Base-by-base conservation (phyloP, 192 early-diverging fungal species). In the Rhizoclosmatium sp. region DNA sequence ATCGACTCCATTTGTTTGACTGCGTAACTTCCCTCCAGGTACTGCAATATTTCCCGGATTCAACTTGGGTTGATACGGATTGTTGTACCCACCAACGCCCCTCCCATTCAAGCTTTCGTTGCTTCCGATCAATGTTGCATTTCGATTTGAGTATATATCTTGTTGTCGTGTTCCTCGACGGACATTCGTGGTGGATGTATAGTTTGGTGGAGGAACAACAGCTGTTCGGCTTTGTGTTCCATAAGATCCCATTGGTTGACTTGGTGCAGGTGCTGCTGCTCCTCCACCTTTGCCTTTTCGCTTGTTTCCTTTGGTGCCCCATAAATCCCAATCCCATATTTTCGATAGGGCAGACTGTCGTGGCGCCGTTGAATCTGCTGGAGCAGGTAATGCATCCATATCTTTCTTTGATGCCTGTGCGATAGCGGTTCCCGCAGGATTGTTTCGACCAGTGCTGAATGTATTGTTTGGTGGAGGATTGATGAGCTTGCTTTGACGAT, bases 31-130 rank as follows among this genome's bases (percentile, higher is more conserved):
- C 23, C 85, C 85, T 60, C 85, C 85, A 14, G 85, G 85, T 16
- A 87, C 67, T 44, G 83, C 83, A 54, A 87, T 80, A 59, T 87
- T 87, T 19, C 77, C 79, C 3, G 85, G 72, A 66, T 84, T 85
- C 19, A 87, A 61, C 49, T 56, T 65, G 1, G 45, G n/a, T 14
- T n/a, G 14, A 69, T 39, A 69, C 67, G 41, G 21, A 65, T 41
- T 9, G 31, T 65, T 65, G 62, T 12, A 31, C 16, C 14, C 40
- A 31, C 62, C 62, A 65, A 46, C 66, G 0, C 21, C 10, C 12
- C 45, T 19, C 40, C 66, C 66, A 12, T 68, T 44, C 7, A 65
- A 21, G 10, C 62, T 65, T 41, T 21, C 41, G 62, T 23, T 41
- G 62, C 23, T 41, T 5, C 23, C 62, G 56, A 58, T 21, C 12